phyloP scores from a whole-genome alignment of 139 green algal species.

The Pleodorina starrii region DNA sequence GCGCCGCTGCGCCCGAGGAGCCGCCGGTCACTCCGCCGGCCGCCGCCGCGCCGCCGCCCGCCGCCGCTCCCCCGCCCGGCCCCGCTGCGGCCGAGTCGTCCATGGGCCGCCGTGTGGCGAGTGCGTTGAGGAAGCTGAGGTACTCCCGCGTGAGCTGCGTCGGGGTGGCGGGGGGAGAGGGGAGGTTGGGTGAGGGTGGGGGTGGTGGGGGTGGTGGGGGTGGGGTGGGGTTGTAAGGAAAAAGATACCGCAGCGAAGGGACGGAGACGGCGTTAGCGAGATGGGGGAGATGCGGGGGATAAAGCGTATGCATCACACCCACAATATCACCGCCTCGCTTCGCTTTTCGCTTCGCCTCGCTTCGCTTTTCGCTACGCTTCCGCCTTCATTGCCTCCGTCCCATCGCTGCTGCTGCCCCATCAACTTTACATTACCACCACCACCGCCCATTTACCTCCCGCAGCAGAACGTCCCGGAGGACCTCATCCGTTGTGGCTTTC shows the following conservation, averaged over 20 bases:
- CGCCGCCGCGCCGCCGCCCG: too few species aligned
- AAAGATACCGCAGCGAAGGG: constrained; percentile 36
- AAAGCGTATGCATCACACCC: too few species aligned
- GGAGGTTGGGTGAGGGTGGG: background rate
- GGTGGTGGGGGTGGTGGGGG: background rate
- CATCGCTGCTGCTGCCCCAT: too few species aligned
- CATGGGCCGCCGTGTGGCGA: constrained; percentile 30
- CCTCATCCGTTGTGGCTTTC: constrained; percentile 41
- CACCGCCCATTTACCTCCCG: constrained; percentile 32
- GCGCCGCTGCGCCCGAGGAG: background rate
- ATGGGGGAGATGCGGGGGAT: too few species aligned
- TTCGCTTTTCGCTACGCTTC: too few species aligned
- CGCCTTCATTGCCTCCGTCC: too few species aligned
- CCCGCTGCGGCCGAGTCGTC: background rate
- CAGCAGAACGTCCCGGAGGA: constrained; percentile 55
- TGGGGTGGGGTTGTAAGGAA: too few species aligned
- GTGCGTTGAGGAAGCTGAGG: constrained; percentile 62
- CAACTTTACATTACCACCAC: too few species aligned
- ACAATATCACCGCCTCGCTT: too few species aligned
- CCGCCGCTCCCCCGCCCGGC: too few species aligned
- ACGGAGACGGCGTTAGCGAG: background rate
- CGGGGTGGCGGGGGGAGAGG: background rate
- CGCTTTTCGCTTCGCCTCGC: too few species aligned
- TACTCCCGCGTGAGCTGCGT: constrained; percentile 79
- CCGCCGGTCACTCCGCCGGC: too few species aligned